A percentile compares a stretch with the other conserved stretches of the same genome.
Conservation (phyloP, 192 early-diverging fungal genomes). For the Funneliformis mosseae region DNA sequence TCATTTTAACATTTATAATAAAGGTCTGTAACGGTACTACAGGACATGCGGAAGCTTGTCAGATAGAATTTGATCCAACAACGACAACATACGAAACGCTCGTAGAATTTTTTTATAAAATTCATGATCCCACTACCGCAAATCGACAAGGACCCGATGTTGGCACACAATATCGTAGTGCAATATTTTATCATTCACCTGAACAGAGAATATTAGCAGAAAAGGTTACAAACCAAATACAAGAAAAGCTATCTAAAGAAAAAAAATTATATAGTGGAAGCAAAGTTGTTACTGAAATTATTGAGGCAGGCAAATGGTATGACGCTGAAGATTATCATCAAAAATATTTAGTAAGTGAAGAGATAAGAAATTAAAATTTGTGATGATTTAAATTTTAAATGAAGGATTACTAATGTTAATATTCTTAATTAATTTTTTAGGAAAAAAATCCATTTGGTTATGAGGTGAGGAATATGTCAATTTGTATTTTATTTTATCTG, state of each 20-base stretch:
- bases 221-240: constrained; percentile 64
- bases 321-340: constrained; percentile 86
- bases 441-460: constrained; percentile 75
- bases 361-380: constrained; percentile 17
- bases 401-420: not conserved
- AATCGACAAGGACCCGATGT: constrained; percentile 82
- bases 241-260: constrained; percentile 52
- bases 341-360: constrained; percentile 61
- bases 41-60: constrained; percentile 82
- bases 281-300: constrained; percentile 71
- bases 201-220: constrained; percentile 78
- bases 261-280: constrained; percentile 43
- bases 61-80: constrained; percentile 72
- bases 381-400: too few relatives aligned
- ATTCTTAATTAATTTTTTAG: not conserved
- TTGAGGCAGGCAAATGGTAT: constrained; percentile 70
- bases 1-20: not conserved
- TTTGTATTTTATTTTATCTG: too few relatives aligned
- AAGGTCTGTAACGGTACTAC: constrained; percentile 75
- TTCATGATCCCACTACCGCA: constrained; percentile 86
- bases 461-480: constrained; percentile 60
- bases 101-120: constrained; percentile 81
- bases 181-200: constrained; percentile 79
- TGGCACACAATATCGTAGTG: constrained; percentile 87
- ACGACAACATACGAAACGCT: constrained; percentile 75